phyloP scores from a whole-genome alignment of 768 basidiomycete genomes.

The Candolleomyces eurysporus region DNA sequence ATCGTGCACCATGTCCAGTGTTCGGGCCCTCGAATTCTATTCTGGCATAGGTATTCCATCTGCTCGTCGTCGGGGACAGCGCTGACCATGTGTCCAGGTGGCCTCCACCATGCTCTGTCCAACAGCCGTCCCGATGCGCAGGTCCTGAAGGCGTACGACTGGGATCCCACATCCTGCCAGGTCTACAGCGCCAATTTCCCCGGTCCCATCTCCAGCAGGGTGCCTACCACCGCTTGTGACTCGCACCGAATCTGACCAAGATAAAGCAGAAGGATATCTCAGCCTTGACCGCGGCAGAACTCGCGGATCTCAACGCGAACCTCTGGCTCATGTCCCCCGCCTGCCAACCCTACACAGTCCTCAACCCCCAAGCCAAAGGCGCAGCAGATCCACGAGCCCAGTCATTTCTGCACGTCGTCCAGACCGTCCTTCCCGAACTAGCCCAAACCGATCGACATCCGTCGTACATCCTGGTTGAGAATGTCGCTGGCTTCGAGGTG shows the following conservation, averaged over 20 bases:
- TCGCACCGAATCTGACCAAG: not conserved
- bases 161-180: slow-evolving; percentile 72
- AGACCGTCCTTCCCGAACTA: slow-evolving; percentile 60
- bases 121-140: slow-evolving; percentile 45
- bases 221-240: slow-evolving; percentile 21
- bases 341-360: slow-evolving; percentile 81
- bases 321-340: slow-evolving; percentile 81
- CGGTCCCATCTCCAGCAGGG: slow-evolving; percentile 50
- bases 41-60: slow-evolving; percentile 50
- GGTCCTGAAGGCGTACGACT: slow-evolving; percentile 73
- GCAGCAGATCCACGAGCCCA: slow-evolving; percentile 69
- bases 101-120: slow-evolving; percentile 65
- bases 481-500: slow-evolving; percentile 85
- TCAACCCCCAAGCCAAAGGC: slow-evolving; percentile 73
- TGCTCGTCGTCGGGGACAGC: no score
- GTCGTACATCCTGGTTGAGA: slow-evolving; percentile 65
- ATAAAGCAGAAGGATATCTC: slow-evolving; percentile 56
- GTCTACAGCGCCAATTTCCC: slow-evolving; percentile 66
- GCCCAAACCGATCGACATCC: slow-evolving; percentile 47
- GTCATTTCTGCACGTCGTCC: slow-evolving; percentile 72
- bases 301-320: slow-evolving; percentile 50
- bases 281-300: slow-evolving; percentile 44
- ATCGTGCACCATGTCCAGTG: slow-evolving; percentile 19
- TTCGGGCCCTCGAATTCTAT: slow-evolving; percentile 65
- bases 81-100: slow-evolving; percentile 36